Evolutionary conservation across 345 rosid species (phyloP), one percentile per base, ranked within the genome.

Genomic region (Nephelium lappaceum): DNA sequence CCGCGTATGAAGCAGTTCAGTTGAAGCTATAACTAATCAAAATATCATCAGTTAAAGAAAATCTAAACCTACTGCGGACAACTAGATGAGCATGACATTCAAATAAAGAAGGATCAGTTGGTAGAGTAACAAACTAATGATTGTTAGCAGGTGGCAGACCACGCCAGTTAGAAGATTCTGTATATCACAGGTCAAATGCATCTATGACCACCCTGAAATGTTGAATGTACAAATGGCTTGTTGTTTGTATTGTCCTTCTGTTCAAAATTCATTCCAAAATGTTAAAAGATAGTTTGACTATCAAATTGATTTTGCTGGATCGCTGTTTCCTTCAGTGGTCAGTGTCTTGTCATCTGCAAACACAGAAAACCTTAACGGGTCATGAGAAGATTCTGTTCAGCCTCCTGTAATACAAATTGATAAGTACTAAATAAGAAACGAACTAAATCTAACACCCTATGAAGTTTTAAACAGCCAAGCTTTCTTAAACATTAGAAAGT

Each of bases 311-410:
- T 69, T 79, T 43, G 77, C 77, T 1, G 57, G 77, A 67, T 76
- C 81, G 27, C 36, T 72, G 23, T 11, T 77, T 76, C 82, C 85
- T 72, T 74, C 84, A 14, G 77, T 70, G 23, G 42, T 23, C 39
- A 79, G 39, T 49, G 79, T 73, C 79, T 66, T 31, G 68, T 73
- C 80, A 75, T 79, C 93, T 89, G 86, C 81, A 76, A 86, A 68
- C 21, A 79, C 51, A 72, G 55, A 15, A 68, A 71, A 67, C 76
- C 73, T 8, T 18, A 66, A 42, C 49, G 15, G 18, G 74, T 72
- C 58, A 36, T 42, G 60, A 75, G 45, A 80, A 57, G 24, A 57
- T 51, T 72, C 49, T 55, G n/a, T 27, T 25, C 14, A 23, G 62
- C 61, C 43, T n/a, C 42, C 0, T 38, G 12, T 43, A 58, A 8